Evolutionary conservation across 441 rosid species (phyloP), one percentile per base, ranked within the genome.

Genomic region (Populus hybrid): DNA sequence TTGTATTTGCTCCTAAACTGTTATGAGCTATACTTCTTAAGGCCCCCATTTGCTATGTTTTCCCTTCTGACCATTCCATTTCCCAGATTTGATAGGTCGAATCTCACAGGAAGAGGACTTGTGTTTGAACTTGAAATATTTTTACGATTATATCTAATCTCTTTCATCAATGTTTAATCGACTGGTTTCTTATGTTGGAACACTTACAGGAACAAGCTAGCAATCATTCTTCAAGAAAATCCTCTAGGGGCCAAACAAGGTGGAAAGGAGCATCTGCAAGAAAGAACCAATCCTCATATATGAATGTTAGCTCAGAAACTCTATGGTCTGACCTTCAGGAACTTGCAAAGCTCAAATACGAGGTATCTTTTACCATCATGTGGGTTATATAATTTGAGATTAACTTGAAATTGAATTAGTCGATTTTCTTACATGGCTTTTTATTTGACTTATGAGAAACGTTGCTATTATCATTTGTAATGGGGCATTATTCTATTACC

Each of bases 241-340:
- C 86, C 18, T 84, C 88, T 24, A 94, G 84, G 84, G 89, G 86
- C 72, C 97, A 90, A 76, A 79, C 92, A 77, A 90, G 89, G 83
- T 89, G 86, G 87, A 93, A 91, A 85, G 92, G 86, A 87, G 79
- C 88, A 57, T 82, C 93, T 75, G 61, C 87, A 30, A 91, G 87
- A 84, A 91, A 90, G 85, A 88, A 80, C 83, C 84, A 83, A 28
- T 80, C 95, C 71, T 88, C 89, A 18, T 91, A 86, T 79, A 85
- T 86, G 88, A 93, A 83, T 90, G 77, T 95, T 69, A 90, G 92
- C 89, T 92, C 99, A 66, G 93, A 93, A 75, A 81, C 86, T 75
- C 81, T 97, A 12, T 97, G 99, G 99, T 87, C 93, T 83, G 95
- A 95, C 85, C 87, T 97, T 84, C 85, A 84, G 85, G 97, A 94